These are phyloP conservation scores for Monascus purpureus DNA, from an alignment of 495 filamentous ascomycete species.

Conservation along the genomic window DNA sequence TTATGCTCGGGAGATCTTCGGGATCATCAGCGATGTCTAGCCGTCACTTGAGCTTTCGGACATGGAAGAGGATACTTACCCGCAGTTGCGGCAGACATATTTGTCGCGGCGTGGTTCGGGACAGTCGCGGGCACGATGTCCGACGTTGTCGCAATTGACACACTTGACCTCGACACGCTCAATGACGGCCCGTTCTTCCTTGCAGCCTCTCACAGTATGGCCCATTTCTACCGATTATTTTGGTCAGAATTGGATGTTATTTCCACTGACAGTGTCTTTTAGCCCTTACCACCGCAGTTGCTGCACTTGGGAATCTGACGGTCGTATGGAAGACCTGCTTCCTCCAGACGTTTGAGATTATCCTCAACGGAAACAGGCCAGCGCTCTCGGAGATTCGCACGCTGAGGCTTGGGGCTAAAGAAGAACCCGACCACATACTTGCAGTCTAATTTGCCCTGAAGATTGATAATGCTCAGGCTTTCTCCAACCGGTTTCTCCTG, in stretches of 20 bases:
- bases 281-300: conserved; percentile 47
- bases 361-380: conserved; percentile 57
- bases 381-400: conserved; percentile 39
- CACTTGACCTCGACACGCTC: conserved; percentile 48
- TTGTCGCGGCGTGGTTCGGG: conserved; percentile 42
- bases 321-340: conserved; percentile 58
- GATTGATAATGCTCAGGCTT: conserved; percentile 63
- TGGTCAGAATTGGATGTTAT: conserved; percentile 5
- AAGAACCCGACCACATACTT: conserved; percentile 63
- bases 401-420: conserved; percentile 46
- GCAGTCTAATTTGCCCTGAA: conserved; percentile 66
- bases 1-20: conserved; percentile 42
- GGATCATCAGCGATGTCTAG: conserved; percentile 5
- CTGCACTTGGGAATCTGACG: conserved; percentile 51
- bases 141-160: conserved; percentile 59
- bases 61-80: conserved; percentile 27
- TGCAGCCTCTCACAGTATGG: conserved; percentile 53
- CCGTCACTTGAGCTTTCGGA: too few species aligned
- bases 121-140: conserved; percentile 60
- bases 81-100: conserved; percentile 73
- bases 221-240: conserved; percentile 43
- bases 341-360: conserved; percentile 56
- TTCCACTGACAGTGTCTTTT: neutral
- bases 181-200: conserved; percentile 38
- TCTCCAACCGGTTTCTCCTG: conserved; percentile 42